Conservation (phyloP, 2,329 filamentous ascomycete species). For the Aureobasidium sp. region DNA sequence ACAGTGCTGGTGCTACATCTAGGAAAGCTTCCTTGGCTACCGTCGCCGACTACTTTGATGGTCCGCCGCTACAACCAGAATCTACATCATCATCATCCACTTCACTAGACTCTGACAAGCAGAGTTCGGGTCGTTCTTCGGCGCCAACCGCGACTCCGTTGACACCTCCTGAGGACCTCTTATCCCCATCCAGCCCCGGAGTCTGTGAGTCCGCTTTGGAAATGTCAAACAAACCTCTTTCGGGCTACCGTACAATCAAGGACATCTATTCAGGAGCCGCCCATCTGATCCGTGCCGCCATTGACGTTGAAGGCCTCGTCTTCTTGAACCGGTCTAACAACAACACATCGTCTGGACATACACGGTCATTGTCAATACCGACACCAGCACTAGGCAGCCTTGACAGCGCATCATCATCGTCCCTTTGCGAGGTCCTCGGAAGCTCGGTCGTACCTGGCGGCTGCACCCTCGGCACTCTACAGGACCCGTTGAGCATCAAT, state of each 20-base stretch:
- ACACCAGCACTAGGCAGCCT: background rate
- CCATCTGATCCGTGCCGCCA: conserved; percentile 35
- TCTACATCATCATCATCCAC: background rate
- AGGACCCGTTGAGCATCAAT: background rate
- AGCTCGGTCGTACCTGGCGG: background rate
- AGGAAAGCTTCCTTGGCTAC: background rate
- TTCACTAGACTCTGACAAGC: background rate
- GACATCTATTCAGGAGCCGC: conserved; percentile 36
- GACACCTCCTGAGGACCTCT: background rate
- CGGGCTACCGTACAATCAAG: conserved; percentile 20
- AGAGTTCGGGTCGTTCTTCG: background rate
- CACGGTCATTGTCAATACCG: background rate
- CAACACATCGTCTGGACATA: background rate
- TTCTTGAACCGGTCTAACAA: conserved; percentile 22
- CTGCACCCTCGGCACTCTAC: background rate
- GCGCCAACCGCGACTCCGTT: background rate
- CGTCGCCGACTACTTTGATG: background rate
- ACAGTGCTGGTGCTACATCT: background rate
- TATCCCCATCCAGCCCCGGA: background rate
- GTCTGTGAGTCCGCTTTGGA: background rate
- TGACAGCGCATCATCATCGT: background rate
- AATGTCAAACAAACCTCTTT: background rate
- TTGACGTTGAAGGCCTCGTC: conserved; percentile 35
- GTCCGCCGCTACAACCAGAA: background rate
- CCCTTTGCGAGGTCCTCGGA: background rate